Evolutionary conservation across 345 rosid species (phyloP).

Genomic region (Erysimum cheiranthoides): DNA sequence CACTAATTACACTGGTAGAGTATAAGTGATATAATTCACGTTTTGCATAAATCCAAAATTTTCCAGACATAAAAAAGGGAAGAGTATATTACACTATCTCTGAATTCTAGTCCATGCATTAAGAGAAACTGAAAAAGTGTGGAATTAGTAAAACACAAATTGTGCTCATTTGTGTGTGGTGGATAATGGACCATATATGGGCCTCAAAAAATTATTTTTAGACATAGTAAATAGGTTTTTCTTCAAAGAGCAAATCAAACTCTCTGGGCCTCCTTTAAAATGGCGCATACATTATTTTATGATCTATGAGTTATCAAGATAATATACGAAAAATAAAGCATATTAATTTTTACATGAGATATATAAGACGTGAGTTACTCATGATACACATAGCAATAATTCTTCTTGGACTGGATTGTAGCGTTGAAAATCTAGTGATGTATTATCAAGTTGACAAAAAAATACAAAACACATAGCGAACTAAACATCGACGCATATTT

Average conservation of each 20-base stretch:
- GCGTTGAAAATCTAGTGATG: too few relatives aligned
- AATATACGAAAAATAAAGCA: too few relatives aligned
- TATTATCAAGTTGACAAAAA: too few relatives aligned
- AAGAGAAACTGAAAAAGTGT: neutral
- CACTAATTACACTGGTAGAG: too few relatives aligned
- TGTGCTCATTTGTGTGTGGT: neutral
- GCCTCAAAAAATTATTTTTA: slow-evolving; percentile 1
- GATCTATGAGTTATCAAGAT: too few relatives aligned
- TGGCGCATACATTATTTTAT: too few relatives aligned
- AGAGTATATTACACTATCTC: neutral
- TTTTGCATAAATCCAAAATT: neutral
- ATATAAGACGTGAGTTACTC: too few relatives aligned
- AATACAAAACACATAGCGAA: too few relatives aligned
- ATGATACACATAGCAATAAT: too few relatives aligned
- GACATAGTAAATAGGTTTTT: slow-evolving; percentile 11
- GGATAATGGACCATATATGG: slow-evolving; percentile 19
- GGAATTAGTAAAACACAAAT: neutral
- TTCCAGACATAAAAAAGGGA: neutral
- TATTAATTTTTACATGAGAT: too few relatives aligned
- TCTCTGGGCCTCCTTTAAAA: neutral
- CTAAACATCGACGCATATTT: too few relatives aligned
- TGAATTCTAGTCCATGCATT: neutral
- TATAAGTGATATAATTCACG: neutral
- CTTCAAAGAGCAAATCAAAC: neutral
- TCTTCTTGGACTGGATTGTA: too few relatives aligned